Conservation (phyloP, 352 stramenopile genomes). For the Phytophthora hybrid region DNA sequence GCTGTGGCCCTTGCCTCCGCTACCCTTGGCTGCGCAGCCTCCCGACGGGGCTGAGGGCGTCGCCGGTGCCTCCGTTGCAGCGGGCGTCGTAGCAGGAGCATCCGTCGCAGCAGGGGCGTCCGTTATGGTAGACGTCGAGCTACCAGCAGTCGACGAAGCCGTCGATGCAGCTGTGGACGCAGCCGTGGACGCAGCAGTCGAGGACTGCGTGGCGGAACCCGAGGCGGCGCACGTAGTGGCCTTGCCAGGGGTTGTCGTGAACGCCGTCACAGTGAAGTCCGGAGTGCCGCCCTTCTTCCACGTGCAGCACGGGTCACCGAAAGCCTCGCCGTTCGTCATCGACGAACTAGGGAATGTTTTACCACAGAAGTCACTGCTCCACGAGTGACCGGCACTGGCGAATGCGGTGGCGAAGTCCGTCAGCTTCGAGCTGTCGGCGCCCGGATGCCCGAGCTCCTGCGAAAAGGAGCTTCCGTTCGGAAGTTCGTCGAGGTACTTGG, state of each 20-base stretch:
- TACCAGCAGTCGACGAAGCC: slow-evolving; percentile 2
- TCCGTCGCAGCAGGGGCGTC: neutral
- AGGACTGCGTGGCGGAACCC: neutral
- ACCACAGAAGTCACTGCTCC: slow-evolving; percentile 15
- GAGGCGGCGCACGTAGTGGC: slow-evolving; percentile 34
- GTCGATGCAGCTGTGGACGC: no score
- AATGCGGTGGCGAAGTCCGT: slow-evolving; percentile 45
- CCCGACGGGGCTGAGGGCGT: slow-evolving; percentile 14
- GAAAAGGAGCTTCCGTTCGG: slow-evolving; percentile 45
- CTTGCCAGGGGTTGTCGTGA: slow-evolving; percentile 34
- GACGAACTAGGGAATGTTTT: slow-evolving; percentile 30
- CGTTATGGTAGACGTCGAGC: slow-evolving; percentile 9
- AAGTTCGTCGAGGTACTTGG: slow-evolving; percentile 35
- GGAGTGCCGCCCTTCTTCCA: slow-evolving; percentile 47
- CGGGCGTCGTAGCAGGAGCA: neutral
- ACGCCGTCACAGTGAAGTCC: slow-evolving; percentile 47
- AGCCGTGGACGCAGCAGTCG: slow-evolving; percentile 11
- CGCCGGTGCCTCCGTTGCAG: slow-evolving; percentile 9
- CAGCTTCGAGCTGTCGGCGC: slow-evolving; percentile 28
- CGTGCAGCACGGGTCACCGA: slow-evolving; percentile 66
- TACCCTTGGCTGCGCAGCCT: slow-evolving; percentile 26
- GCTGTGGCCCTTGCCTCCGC: slow-evolving; percentile 10
- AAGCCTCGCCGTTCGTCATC: slow-evolving; percentile 52
- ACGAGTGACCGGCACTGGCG: slow-evolving; percentile 17
- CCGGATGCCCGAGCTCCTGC: slow-evolving; percentile 41